Conservation (phyloP, 805 yeast genomes). For the Nematodospora valgi region DNA sequence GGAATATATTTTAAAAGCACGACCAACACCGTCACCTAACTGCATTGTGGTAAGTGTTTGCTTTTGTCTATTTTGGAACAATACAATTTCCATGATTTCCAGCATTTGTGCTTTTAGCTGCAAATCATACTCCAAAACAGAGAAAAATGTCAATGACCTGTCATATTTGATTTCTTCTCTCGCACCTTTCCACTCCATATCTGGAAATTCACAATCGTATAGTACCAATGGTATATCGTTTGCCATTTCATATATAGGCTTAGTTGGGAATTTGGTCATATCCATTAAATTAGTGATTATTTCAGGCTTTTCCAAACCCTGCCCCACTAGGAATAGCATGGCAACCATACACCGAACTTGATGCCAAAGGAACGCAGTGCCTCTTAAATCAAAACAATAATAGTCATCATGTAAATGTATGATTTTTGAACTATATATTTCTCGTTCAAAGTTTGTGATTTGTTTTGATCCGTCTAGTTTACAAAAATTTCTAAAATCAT, state of each 20-base stretch:
- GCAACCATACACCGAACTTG: conserved; percentile 97
- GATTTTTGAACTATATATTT: conserved; percentile 53
- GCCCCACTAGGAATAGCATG: conserved; percentile 75
- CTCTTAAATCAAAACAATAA: conserved; percentile 72
- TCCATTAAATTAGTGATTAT: conserved; percentile 61
- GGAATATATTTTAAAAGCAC: conserved; percentile 52
- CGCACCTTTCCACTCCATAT: conserved; percentile 61
- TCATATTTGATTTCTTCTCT: conserved; percentile 23
- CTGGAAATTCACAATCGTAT: conserved; percentile 77
- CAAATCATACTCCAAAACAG: conserved; percentile 53
- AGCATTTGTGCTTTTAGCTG: conserved; percentile 55
- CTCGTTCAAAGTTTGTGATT: conserved; percentile 72
- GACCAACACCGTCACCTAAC: conserved; percentile 77
- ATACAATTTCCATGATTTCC: conserved; percentile 36
- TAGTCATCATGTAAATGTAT: conserved; percentile 38
- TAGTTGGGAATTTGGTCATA: conserved; percentile 51
- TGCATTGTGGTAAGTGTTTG: conserved; percentile 35
- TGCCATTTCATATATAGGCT: conserved; percentile 87
- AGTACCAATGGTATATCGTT: conserved; percentile 82
- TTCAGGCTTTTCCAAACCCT: conserved; percentile 59
- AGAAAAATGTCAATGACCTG: conserved; percentile 36
- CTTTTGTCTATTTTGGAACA: neutral
- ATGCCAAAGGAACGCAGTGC: conserved; percentile 95
- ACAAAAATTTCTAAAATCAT: conserved; percentile 94
- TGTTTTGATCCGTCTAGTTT: conserved; percentile 94